Conservation (phyloP, 2,329 filamentous ascomycete species). For the Stromatinia cepivora region DNA sequence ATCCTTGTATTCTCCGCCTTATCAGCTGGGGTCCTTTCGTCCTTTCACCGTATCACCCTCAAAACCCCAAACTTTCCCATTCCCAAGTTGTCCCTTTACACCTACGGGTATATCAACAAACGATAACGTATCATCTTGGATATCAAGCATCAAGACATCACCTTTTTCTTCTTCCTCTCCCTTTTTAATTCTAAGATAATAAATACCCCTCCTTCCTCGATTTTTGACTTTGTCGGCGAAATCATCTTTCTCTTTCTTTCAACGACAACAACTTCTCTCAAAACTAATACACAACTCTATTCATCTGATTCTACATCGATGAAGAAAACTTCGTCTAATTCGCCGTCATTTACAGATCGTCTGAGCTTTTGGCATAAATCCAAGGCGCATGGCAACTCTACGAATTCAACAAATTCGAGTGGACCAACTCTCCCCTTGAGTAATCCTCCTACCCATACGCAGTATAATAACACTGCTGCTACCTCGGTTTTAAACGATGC, state of each 20-base stretch:
- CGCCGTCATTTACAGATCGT: slow-evolving; percentile 54
- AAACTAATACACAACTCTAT: not conserved
- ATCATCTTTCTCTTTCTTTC: not conserved
- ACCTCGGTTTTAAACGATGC: slow-evolving; percentile 30
- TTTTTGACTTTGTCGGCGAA: not conserved
- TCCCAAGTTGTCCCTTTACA: not conserved
- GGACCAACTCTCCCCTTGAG: slow-evolving; percentile 45
- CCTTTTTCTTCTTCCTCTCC: not conserved
- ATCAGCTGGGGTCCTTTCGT: not conserved
- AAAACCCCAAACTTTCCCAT: not conserved
- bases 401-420: slow-evolving; percentile 43
- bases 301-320: slow-evolving; percentile 49
- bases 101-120: slow-evolving; percentile 2
- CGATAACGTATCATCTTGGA: not conserved
- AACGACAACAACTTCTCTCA: not conserved
- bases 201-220: not conserved
- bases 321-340: slow-evolving; percentile 59
- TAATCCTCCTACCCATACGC: slow-evolving; percentile 35
- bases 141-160: not conserved
- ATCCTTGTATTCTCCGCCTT: not conserved
- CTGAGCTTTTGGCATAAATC: slow-evolving; percentile 56
- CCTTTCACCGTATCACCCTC: slow-evolving; percentile 12
- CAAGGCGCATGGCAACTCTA: slow-evolving; percentile 54
- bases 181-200: not conserved
- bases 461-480: slow-evolving; percentile 29